A percentile compares a stretch with the other conserved stretches of the same genome.
These are phyloP conservation scores for Toxicodendron radicans DNA, from an alignment of 345 rosid genomes.

Conservation along the genomic window DNA sequence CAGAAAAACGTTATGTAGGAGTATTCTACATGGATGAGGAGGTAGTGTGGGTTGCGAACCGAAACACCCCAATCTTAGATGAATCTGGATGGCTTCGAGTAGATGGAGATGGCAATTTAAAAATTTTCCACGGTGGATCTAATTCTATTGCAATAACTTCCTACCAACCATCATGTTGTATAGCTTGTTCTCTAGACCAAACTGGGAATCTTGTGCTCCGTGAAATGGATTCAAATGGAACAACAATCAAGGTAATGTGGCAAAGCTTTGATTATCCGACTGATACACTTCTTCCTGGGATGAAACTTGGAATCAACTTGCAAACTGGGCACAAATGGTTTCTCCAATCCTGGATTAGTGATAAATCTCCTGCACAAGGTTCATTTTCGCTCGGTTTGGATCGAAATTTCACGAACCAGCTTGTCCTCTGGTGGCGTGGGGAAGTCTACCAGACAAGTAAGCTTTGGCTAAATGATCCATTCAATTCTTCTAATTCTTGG, in stretches of 20 bases:
- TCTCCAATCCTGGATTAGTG: conserved; percentile 16
- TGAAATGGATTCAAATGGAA: conserved; percentile 4
- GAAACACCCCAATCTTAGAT: neutral
- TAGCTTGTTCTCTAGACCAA: no score
- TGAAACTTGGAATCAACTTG: conserved; percentile 16
- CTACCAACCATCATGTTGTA: no score
- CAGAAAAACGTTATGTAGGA: conserved; percentile 12
- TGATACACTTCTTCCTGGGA: conserved; percentile 28
- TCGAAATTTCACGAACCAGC: neutral
- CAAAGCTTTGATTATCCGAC: conserved; percentile 36
- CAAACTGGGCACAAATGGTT: neutral
- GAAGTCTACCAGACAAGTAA: conserved; percentile 18
- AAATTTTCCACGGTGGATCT: neutral
- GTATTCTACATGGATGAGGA: conserved; percentile 16
- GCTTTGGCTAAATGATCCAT: conserved; percentile 9
- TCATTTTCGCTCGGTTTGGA: conserved; percentile 11
- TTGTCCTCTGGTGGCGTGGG: conserved; percentile 20
- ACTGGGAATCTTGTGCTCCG: no score
- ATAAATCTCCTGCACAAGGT: neutral
- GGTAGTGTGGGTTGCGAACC: conserved; percentile 23
- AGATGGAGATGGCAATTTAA: conserved; percentile 12
- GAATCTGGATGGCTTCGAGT: conserved; percentile 11
- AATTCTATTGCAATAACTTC: neutral
- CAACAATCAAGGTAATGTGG: conserved; percentile 18
- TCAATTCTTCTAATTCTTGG: neutral